A percentile compares a stretch with the other conserved stretches of the same genome.
Conservation (phyloP, 805 yeast species). For the Ogataea kodamae region DNA sequence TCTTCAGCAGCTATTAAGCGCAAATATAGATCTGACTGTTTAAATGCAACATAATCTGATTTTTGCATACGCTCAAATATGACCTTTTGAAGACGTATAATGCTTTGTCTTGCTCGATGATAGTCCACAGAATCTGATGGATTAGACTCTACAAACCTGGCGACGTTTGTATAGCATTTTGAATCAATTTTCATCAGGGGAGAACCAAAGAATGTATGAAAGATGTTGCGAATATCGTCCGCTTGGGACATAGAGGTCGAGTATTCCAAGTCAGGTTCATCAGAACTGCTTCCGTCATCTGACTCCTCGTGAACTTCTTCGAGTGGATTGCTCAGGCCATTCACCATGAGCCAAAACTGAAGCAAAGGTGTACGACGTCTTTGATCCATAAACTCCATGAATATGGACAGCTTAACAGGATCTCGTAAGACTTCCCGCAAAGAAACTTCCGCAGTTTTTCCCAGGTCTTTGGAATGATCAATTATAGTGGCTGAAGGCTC, state of each 20-base stretch:
- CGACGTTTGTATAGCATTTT: constrained; percentile 34
- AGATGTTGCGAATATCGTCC: constrained; percentile 53
- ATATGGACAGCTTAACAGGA: constrained; percentile 45
- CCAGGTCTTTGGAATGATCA: constrained; percentile 10
- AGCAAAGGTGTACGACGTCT: constrained; percentile 43
- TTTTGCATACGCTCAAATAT: constrained; percentile 49
- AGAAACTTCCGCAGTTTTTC: constrained; percentile 26
- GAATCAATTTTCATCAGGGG: constrained; percentile 30
- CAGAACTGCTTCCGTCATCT: constrained; percentile 28
- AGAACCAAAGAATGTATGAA: constrained; percentile 38
- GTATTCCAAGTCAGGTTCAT: constrained; percentile 19
- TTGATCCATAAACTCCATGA: constrained; percentile 55
- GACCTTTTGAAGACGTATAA: constrained; percentile 57
- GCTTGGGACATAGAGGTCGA: constrained; percentile 37
- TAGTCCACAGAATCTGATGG: constrained; percentile 35
- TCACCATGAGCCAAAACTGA: constrained; percentile 66
- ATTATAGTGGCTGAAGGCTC: constrained; percentile 7
- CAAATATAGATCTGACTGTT: constrained; percentile 52
- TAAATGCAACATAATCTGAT: constrained; percentile 56
- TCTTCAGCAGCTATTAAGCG: constrained; percentile 46
- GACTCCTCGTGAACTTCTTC: constrained; percentile 40
- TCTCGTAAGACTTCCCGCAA: constrained; percentile 46
- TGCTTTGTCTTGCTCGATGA: constrained; percentile 51
- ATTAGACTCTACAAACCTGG: constrained; percentile 32
- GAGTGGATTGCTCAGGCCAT: constrained; percentile 68